phyloP scores from a whole-genome alignment of 2,329 filamentous ascomycete genomes.

The Septoria petroselini region DNA sequence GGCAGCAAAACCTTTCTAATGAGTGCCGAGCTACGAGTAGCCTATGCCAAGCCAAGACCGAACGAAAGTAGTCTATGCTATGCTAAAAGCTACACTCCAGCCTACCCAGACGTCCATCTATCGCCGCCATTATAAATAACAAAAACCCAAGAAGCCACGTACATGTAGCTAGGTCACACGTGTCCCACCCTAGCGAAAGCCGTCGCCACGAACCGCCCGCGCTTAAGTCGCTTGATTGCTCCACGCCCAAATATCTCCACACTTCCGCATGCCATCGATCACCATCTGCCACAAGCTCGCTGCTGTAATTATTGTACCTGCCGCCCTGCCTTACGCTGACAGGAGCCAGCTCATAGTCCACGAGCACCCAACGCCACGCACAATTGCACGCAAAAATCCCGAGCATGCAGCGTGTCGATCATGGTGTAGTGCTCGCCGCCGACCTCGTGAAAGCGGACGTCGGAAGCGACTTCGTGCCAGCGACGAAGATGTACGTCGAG shows the following conservation, averaged over 20 bases:
- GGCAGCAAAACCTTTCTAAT: too few species aligned
- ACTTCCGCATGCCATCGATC: too few species aligned
- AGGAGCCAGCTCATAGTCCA: constrained; percentile 2
- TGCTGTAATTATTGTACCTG: neutral
- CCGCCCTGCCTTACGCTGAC: neutral
- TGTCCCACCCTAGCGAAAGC: constrained; percentile 1
- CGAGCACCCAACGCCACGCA: constrained; percentile 5
- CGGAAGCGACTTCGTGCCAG: constrained; percentile 26
- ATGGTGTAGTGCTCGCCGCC: constrained; percentile 30
- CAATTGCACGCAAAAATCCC: constrained; percentile 19
- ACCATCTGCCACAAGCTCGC: too few species aligned
- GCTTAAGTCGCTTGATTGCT: neutral
- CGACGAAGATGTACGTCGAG: constrained; percentile 25
- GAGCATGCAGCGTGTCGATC: constrained; percentile 25
- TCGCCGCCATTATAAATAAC: neutral
- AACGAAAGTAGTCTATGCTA: neutral
- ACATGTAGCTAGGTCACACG: constrained; percentile 5
- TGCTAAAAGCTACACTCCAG: neutral
- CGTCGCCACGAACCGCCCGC: neutral
- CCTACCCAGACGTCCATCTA: neutral
- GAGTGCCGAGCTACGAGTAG: too few species aligned
- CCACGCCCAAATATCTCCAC: too few species aligned
- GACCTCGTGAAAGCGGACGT: constrained; percentile 22
- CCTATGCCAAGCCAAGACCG: neutral
- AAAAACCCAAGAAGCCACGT: neutral